Evolutionary conservation across 202 grass and related monocot species (phyloP), one percentile per base, ranked within the genome.

Genomic region (Panicum hallii): DNA sequence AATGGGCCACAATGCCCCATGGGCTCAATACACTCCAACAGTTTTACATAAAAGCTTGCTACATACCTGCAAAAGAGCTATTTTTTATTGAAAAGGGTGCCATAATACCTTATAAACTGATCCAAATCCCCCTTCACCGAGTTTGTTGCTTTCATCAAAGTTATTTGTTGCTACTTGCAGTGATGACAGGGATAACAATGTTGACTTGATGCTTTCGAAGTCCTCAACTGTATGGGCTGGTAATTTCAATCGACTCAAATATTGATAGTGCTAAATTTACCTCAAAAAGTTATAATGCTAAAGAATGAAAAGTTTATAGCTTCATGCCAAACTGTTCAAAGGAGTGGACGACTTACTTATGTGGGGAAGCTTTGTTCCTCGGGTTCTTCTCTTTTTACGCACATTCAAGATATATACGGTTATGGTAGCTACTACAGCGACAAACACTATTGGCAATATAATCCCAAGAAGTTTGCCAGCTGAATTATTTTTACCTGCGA

Each of bases 111-210:
- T 97, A 85, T 92, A 95, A 74, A 92, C 90, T 43, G 79, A 40
- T 49, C 91, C 88, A 14, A 93, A 93, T 15, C 88, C 91, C 9
- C 88, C 91, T 83, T 94, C 80, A 17, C 93, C 93, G 61, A 95
- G 88, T 87, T 87, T 95, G 17, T 95, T 87, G 60, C 56, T 79
- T 49, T 92, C 88, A 13, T 78, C 53, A 52, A 95, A 95, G 81
- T 92, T 87, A 58, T 53, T 55, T 62, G 94, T 97, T 48, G 94
- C 94, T n/a, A 48, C 47, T 90, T 88, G 83, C 38, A 97, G 50
- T 20, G 79, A 41, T 26, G 85, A 57, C 3, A 94, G 55, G 69
- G 74, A 88, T 12, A 87, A 56, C 38, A 74, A 77, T 44, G 16
- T 47, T 75, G 89, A 97, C 34, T 92, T 86, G 9, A 94, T 86